Evolutionary conservation across 805 yeast species (phyloP).

Genomic region (Yarrowia bubula): DNA sequence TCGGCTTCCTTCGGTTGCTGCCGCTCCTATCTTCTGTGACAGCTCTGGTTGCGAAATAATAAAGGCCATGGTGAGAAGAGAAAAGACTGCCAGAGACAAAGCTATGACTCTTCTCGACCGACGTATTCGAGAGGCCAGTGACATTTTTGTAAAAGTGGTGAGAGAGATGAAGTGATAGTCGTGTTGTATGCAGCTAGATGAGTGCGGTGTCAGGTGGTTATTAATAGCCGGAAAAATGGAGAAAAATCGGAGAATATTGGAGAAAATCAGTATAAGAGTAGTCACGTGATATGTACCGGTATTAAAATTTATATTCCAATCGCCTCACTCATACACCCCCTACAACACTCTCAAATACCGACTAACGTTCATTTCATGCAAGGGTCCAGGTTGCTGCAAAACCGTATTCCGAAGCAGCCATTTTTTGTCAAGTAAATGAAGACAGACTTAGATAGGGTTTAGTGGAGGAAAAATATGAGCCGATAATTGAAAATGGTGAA

Average conservation of each 20-base stretch:
- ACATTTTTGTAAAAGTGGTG: background rate
- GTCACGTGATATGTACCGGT: background rate
- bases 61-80: slow-evolving; percentile 8
- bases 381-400: slow-evolving; percentile 6
- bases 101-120: slow-evolving; percentile 8
- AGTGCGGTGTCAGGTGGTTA: background rate
- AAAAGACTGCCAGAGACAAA: background rate
- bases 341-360: background rate
- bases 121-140: background rate
- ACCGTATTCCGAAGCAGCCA: background rate
- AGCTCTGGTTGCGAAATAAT: background rate
- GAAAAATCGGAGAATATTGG: background rate
- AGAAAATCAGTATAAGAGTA: background rate
- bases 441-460: no score
- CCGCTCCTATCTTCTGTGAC: background rate
- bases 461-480: no score
- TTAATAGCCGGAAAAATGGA: background rate
- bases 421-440: no score
- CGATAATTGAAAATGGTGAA: no score
- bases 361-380: background rate
- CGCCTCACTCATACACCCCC: no score
- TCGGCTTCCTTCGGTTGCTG: background rate
- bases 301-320: no score
- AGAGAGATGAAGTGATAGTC: background rate
- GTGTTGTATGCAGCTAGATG: background rate